These are phyloP conservation scores for Rhododendron ferrugineum DNA, from an alignment of 148 eudicot genomes.

Conservation along the genomic window DNA sequence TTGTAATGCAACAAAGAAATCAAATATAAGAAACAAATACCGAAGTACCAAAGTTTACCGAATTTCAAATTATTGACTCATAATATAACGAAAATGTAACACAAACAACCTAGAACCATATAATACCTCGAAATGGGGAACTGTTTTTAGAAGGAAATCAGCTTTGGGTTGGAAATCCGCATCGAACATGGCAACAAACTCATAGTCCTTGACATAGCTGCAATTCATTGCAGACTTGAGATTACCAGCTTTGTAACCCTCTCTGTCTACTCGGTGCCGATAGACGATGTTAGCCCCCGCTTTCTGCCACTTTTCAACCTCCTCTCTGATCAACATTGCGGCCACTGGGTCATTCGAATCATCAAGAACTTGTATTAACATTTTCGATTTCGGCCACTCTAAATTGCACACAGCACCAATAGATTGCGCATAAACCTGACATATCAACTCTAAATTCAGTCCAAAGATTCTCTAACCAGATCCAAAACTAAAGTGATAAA, in stretches of 20 bases:
- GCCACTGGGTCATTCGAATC: slow-evolving; percentile 85
- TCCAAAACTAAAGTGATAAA: not conserved
- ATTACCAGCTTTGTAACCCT: slow-evolving; percentile 97
- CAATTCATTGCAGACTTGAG: slow-evolving; percentile 96
- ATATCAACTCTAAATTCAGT: not conserved
- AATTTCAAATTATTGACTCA: not conserved
- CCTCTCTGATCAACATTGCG: slow-evolving; percentile 73
- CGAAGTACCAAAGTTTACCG: not conserved
- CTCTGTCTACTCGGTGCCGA: slow-evolving; percentile 71
- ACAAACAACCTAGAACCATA: not conserved
- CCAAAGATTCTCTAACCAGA: not conserved
- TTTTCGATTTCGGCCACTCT: slow-evolving; percentile 85
- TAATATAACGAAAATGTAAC: not conserved
- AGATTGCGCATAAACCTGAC: slow-evolving; percentile 93
- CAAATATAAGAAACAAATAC: not conserved
- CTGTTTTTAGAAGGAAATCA: slow-evolving; percentile 70
- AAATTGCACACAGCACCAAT: slow-evolving; percentile 85
- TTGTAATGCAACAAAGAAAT: not conserved
- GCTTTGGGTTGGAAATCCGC: slow-evolving; percentile 92
- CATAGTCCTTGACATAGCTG: slow-evolving; percentile 88
- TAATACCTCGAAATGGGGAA: slow-evolving; percentile 84
- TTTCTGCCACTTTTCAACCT: slow-evolving; percentile 77
- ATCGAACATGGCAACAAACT: slow-evolving; percentile 92
- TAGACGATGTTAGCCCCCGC: slow-evolving; percentile 83
- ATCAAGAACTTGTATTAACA: slow-evolving; percentile 79